These are phyloP conservation scores for Aspergillus mulundensis DNA, from an alignment of 495 filamentous ascomycete species.

Conservation along the genomic window DNA sequence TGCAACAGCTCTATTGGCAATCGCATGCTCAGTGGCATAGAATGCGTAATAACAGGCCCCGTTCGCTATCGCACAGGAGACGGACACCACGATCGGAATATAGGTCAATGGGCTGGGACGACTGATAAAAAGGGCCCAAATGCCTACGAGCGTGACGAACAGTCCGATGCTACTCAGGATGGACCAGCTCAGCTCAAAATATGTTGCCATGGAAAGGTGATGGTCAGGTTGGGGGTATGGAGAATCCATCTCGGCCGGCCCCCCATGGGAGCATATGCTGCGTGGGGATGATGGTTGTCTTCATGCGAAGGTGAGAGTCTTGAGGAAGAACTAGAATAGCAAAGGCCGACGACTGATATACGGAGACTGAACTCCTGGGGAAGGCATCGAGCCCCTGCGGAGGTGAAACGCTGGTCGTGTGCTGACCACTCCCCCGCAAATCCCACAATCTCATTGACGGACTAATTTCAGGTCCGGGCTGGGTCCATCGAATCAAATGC, in stretches of 20 bases:
- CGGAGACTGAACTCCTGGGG: neutral
- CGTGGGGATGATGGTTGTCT: neutral
- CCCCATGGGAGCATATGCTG: neutral
- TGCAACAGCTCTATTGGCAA: conserved; percentile 18
- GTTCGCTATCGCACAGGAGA: conserved; percentile 27
- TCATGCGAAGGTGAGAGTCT: neutral
- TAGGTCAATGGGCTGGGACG: conserved; percentile 21
- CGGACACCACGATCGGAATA: conserved; percentile 29
- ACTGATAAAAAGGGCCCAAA: conserved; percentile 27
- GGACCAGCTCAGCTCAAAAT: conserved; percentile 35
- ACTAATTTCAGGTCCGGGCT: neutral
- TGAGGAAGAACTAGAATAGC: neutral
- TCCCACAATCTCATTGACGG: neutral
- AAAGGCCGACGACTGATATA: neutral
- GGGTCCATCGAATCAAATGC: neutral
- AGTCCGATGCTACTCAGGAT: conserved; percentile 34
- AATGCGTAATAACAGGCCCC: conserved; percentile 35
- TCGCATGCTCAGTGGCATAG: conserved; percentile 22
- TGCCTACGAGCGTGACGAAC: conserved; percentile 23
- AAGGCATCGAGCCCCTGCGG: neutral
- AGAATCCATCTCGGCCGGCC: neutral
- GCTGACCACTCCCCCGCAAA: neutral
- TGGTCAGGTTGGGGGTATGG: neutral
- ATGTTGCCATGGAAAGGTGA: neutral
- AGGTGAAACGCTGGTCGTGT: conserved; percentile 1